A percentile compares a stretch with the other conserved stretches of the same genome.
These are phyloP conservation scores for Notholithocarpus densiflorus DNA, from an alignment of 306 rosid species.

Conservation along the genomic window DNA sequence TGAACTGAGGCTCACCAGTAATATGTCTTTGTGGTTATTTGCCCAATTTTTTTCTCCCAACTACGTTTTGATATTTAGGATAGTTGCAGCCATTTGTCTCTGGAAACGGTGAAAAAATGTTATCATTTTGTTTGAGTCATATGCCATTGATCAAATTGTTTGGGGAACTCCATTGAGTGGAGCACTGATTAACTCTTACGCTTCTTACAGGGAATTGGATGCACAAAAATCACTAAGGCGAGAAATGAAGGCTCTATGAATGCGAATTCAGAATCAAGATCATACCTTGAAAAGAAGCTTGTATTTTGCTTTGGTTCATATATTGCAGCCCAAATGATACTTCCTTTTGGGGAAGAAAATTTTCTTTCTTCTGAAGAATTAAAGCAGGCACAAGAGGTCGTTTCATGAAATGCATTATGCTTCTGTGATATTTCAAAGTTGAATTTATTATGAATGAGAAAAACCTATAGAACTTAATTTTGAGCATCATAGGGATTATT, in stretches of 20 bases:
- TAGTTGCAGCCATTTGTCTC: conserved; percentile 13
- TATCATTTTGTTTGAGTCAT: not conserved
- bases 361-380: conserved; percentile 75
- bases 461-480: not conserved
- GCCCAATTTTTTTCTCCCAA: not conserved
- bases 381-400: conserved; percentile 93
- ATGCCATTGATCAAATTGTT: not conserved
- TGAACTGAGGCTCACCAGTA: not conserved
- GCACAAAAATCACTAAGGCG: conserved; percentile 82
- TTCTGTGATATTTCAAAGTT: conserved; percentile 12
- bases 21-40: not conserved
- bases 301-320: conserved; percentile 96
- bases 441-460: conserved; percentile 9
- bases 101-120: conserved; percentile 8
- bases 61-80: not conserved
- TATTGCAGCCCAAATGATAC: conserved; percentile 83
- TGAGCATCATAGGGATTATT: conserved; percentile 12
- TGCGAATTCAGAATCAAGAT: conserved; percentile 83
- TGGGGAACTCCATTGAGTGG: conserved; percentile 6
- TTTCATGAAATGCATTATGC: conserved; percentile 10
- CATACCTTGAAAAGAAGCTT: conserved; percentile 90
- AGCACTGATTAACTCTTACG: conserved; percentile 20
- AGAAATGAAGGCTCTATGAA: conserved; percentile 62
- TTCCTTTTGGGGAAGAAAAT: conserved; percentile 97
- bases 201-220: conserved; percentile 83